Evolutionary conservation across 805 yeast species (phyloP).

Genomic region (Hanseniaspora valbyensis): DNA sequence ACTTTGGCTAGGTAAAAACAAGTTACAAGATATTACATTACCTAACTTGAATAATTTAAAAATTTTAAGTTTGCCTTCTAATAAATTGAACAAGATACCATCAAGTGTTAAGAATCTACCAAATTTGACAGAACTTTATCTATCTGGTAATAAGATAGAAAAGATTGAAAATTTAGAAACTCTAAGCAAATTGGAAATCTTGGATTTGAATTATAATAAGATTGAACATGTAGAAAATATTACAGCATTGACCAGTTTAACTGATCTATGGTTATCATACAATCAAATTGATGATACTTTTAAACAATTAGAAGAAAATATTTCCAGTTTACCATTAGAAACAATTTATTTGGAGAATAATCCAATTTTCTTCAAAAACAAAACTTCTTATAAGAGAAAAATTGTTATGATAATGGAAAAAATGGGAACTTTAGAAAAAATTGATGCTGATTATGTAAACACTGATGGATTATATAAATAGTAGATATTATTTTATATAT

Average conservation of each 20-base stretch:
- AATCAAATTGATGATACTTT: constrained; percentile 55
- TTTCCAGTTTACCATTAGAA: constrained; percentile 56
- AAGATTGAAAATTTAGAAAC: constrained; percentile 69
- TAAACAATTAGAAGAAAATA: constrained; percentile 54
- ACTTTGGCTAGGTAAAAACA: constrained; percentile 88
- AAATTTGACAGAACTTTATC: constrained; percentile 72
- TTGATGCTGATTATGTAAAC: constrained; percentile 75
- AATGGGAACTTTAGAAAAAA: constrained; percentile 53
- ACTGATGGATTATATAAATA: neutral
- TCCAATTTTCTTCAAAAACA: constrained; percentile 64
- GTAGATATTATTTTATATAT: neutral
- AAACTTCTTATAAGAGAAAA: constrained; percentile 79
- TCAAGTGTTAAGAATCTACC: constrained; percentile 56
- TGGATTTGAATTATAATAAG: constrained; percentile 74
- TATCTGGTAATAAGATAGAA: constrained; percentile 72
- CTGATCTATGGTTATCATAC: constrained; percentile 89
- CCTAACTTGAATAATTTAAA: constrained; percentile 48
- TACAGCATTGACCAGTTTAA: constrained; percentile 53
- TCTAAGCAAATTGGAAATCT: constrained; percentile 50
- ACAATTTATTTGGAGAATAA: constrained; percentile 92
- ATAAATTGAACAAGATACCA: constrained; percentile 64
- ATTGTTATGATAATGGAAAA: constrained; percentile 56
- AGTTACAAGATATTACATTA: constrained; percentile 52
- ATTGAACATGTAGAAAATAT: constrained; percentile 53
- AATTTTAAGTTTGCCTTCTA: constrained; percentile 80